Conservation (phyloP, 225 moss, liverwort and hornwort species). For the Climacium dendroides region DNA sequence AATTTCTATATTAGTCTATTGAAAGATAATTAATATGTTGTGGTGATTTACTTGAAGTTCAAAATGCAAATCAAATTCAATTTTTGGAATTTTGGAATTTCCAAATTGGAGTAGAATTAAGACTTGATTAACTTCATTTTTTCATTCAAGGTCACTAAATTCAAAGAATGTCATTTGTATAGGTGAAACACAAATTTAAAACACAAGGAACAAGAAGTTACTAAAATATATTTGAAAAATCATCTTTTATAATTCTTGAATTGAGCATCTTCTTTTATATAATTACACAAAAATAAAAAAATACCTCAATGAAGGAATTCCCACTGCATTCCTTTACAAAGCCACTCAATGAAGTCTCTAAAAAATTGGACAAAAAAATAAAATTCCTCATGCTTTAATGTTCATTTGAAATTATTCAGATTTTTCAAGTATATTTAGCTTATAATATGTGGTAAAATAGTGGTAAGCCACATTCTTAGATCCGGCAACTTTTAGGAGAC, state of each 20-base stretch:
- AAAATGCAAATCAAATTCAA: neutral
- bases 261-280: neutral
- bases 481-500: too few relatives aligned
- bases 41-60: neutral
- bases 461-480: too few relatives aligned
- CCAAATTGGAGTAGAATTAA: neutral
- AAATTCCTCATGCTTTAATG: too few relatives aligned
- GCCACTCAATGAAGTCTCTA: neutral
- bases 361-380: neutral
- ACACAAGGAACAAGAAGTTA: neutral
- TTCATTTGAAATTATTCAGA: too few relatives aligned
- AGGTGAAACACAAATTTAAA: neutral
- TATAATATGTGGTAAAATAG: too few relatives aligned
- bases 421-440: too few relatives aligned
- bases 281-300: neutral
- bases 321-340: neutral
- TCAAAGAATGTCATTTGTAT: neutral
- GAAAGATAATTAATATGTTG: neutral
- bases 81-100: neutral
- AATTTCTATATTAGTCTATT: neutral
- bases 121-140: neutral
- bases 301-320: neutral
- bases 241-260: neutral
- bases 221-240: neutral
- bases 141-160: neutral